Percentiles rank a stretch among this genome's conserved stretches.
These are phyloP conservation scores for Ophiostoma quercus DNA, from an alignment of 2,329 filamentous ascomycete genomes.

Conservation along the genomic window DNA sequence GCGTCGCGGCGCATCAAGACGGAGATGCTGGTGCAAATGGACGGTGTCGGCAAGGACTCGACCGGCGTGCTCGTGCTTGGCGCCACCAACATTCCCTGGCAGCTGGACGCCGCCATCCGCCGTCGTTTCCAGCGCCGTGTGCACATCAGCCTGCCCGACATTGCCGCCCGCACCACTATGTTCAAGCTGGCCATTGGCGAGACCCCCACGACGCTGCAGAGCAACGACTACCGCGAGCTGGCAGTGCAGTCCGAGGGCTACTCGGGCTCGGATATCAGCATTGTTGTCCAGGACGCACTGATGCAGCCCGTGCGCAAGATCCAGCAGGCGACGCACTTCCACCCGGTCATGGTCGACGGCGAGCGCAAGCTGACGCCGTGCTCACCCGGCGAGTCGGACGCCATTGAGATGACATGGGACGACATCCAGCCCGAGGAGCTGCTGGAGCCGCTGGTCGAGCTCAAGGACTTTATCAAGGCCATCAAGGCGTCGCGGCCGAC, in stretches of 20 bases:
- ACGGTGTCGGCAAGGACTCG: constrained; percentile 93
- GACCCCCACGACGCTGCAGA: constrained; percentile 78
- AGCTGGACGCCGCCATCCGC: constrained; percentile 91
- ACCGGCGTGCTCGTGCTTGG: constrained; percentile 91
- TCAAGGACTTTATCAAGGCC: constrained; percentile 92
- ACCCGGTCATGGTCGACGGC: constrained; percentile 69
- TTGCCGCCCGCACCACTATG: constrained; percentile 83
- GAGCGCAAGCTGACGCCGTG: constrained; percentile 74
- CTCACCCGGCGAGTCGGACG: constrained; percentile 81
- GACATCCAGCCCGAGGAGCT: constrained; percentile 78
- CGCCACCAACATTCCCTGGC: constrained; percentile 98
- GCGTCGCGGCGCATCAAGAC: constrained; percentile 97
- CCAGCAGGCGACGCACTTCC: constrained; percentile 95
- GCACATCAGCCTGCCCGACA: constrained; percentile 87
- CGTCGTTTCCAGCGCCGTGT: constrained; percentile 93
- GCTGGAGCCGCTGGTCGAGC: constrained; percentile 75
- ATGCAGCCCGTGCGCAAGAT: constrained; percentile 98
- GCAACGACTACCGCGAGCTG: constrained; percentile 72
- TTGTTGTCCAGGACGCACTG: constrained; percentile 89
- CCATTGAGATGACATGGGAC: constrained; percentile 90
- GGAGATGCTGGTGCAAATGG: constrained; percentile 97
- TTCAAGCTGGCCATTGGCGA: constrained; percentile 92
- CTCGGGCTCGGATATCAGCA: constrained; percentile 91
- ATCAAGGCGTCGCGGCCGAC: constrained; percentile 85
- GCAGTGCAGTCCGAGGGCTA: constrained; percentile 85